Evolutionary conservation across 495 filamentous ascomycete genomes (phyloP).

Genomic region (Talaromyces wortmannii): DNA sequence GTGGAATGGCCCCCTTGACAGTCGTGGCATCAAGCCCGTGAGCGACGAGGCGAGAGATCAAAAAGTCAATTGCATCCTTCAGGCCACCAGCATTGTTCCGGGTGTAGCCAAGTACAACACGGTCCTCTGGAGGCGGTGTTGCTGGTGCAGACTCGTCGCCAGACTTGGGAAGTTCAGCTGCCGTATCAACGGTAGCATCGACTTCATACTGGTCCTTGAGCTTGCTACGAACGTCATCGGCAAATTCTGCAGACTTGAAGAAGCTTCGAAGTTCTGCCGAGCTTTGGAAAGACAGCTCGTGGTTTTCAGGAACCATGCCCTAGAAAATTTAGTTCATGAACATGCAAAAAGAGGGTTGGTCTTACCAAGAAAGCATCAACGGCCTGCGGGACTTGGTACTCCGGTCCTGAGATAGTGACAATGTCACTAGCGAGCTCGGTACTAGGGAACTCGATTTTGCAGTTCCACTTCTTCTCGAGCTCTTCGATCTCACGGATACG

Average conservation of each 20-base stretch:
- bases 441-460: constrained; percentile 95
- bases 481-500: constrained; percentile 86
- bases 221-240: constrained; percentile 69
- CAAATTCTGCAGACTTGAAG: constrained; percentile 71
- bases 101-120: constrained; percentile 69
- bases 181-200: constrained; percentile 61
- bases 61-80: constrained; percentile 92
- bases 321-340: constrained; percentile 19
- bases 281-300: constrained; percentile 79
- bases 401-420: constrained; percentile 88
- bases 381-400: constrained; percentile 94
- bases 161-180: constrained; percentile 21
- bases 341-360: constrained; percentile 1
- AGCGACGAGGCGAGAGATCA: constrained; percentile 73
- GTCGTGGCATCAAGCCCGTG: constrained; percentile 78
- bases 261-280: constrained; percentile 66
- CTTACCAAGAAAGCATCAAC: constrained; percentile 88
- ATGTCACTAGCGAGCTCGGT: constrained; percentile 96
- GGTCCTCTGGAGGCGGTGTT: constrained; percentile 38
- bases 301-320: constrained; percentile 95
- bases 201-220: constrained; percentile 88
- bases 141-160: constrained; percentile 23
- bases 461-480: constrained; percentile 97
- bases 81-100: constrained; percentile 95
- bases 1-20: constrained; percentile 87